phyloP scores from a whole-genome alignment of 805 yeast genomes.

The Lachancea dasiensis region DNA sequence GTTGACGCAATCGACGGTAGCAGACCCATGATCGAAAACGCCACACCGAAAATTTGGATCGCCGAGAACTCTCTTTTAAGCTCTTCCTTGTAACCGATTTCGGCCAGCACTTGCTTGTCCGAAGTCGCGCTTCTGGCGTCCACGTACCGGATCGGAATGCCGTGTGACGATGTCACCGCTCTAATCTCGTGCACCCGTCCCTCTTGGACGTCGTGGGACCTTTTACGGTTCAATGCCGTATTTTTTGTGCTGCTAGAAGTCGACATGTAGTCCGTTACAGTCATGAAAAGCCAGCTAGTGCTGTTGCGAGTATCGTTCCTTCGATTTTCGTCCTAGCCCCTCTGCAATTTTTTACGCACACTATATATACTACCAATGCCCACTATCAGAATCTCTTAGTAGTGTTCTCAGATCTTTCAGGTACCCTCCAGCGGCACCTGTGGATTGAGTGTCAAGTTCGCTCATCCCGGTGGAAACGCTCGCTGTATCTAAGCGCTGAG shows the following conservation, averaged over 20 bases:
- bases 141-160: slow-evolving; percentile 17
- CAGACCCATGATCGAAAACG: slow-evolving; percentile 62
- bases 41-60: slow-evolving; percentile 59
- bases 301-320: too few relatives aligned
- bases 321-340: too few relatives aligned
- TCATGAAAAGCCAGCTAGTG: too few relatives aligned
- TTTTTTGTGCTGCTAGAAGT: slow-evolving; percentile 8
- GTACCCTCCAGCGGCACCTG: too few relatives aligned
- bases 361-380: too few relatives aligned
- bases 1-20: slow-evolving; percentile 54
- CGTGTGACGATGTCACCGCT: slow-evolving; percentile 15
- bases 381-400: too few relatives aligned
- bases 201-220: slow-evolving; percentile 8
- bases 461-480: too few relatives aligned
- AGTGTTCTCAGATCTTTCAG: too few relatives aligned
- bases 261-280: slow-evolving; percentile 5
- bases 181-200: slow-evolving; percentile 11
- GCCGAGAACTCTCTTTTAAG: slow-evolving; percentile 53
- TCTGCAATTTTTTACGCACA: too few relatives aligned
- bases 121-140: slow-evolving; percentile 15
- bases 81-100: slow-evolving; percentile 64
- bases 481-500: too few relatives aligned
- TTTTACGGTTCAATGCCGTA: slow-evolving; percentile 1
- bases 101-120: slow-evolving; percentile 19
- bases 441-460: too few relatives aligned